Base-by-base conservation (phyloP, 2,329 filamentous ascomycete genomes). In the Taxawa tesnikishii region DNA sequence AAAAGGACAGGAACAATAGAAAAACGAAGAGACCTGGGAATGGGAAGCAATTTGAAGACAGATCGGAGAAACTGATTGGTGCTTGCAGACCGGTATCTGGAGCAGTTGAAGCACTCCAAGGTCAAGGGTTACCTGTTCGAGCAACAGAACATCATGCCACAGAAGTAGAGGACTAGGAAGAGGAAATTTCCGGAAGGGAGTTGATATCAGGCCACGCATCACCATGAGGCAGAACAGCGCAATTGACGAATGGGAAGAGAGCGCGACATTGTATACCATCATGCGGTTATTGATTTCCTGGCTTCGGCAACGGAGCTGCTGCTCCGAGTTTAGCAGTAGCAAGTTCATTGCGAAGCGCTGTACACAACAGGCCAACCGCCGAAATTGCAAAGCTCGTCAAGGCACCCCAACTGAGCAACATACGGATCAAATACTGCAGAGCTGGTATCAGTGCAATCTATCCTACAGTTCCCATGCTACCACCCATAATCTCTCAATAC, bases 51-150 rank as follows among this genome's bases (percentile, higher is more conserved):
- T 24, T 14, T 19, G 17, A 15, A 12, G 19, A 26, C 6, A 14
- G 24, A 7, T 15, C 26, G 15, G 28, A 24, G 16, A 16, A 17
- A 17, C 13, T 9, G 12, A 18, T 12, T 11, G 15, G 32, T 24
- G 15, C 16, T 15, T 10, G 26, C 54, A 87, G 81, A 85, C 56
- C 74, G 79, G 53, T 90, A 88, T 53, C 68, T 90, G 41, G 70
- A 84, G 58, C 64, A 88, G 45, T 63, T 90, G 46, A 79, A 80
- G 61, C 70, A 79, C 42, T 69, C 79, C 50, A 80, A 82, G 61
- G 69, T 88, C 54, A 79, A 75, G 63, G 83, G 83, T 38, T 83
- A 82, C 56, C 64, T 83, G 42, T 85, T 83, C 47, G 63, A 84
- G 51, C 81, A 87, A 61, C 76, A 81, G 53, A 84, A 85, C 63